These are phyloP conservation scores for Arthroderma sp. DNA, from an alignment of 2,329 filamentous ascomycete genomes.

Conservation along the genomic window DNA sequence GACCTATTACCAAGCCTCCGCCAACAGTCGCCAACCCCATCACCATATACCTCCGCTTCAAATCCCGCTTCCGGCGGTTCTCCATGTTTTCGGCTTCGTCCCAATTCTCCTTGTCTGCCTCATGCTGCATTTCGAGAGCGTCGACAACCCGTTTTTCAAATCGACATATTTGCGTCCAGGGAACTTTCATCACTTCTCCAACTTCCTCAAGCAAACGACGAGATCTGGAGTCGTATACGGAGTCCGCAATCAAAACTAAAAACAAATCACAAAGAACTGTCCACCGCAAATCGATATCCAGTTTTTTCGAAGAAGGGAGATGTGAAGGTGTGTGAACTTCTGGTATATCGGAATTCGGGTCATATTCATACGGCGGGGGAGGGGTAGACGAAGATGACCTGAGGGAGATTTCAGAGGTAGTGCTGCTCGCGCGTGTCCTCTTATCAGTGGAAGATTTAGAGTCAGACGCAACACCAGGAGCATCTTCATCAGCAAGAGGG, in stretches of 20 bases:
- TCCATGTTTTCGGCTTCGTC: slow-evolving; percentile 94
- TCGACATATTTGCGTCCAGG: slow-evolving; percentile 85
- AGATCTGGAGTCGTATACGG: slow-evolving; percentile 80
- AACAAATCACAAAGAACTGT: slow-evolving; percentile 94
- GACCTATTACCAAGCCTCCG: slow-evolving; percentile 83
- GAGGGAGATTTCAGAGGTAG: slow-evolving; percentile 21
- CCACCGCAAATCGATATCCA: slow-evolving; percentile 95
- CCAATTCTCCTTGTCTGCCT: slow-evolving; percentile 90
- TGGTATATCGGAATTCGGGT: slow-evolving; percentile 57
- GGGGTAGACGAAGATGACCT: slow-evolving; percentile 36
- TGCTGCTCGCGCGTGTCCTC: not conserved
- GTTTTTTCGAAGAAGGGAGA: slow-evolving; percentile 64
- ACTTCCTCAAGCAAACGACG: slow-evolving; percentile 72
- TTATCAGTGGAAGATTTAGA: not conserved
- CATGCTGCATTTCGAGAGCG: slow-evolving; percentile 93
- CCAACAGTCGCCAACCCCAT: slow-evolving; percentile 97
- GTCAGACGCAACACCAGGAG: not conserved
- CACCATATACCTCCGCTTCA: slow-evolving; percentile 76
- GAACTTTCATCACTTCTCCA: slow-evolving; percentile 63
- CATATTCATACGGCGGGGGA: slow-evolving; percentile 43
- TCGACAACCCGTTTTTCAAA: slow-evolving; percentile 97
- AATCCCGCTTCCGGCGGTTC: slow-evolving; percentile 61
- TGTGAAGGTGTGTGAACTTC: slow-evolving; percentile 73
- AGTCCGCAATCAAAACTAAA: slow-evolving; percentile 89
- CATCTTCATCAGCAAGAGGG: slow-evolving; percentile 52